Evolutionary conservation across 2,329 filamentous ascomycete genomes (phyloP), one percentile per base, ranked within the genome.

Genomic region (Sarocladium strictum): DNA sequence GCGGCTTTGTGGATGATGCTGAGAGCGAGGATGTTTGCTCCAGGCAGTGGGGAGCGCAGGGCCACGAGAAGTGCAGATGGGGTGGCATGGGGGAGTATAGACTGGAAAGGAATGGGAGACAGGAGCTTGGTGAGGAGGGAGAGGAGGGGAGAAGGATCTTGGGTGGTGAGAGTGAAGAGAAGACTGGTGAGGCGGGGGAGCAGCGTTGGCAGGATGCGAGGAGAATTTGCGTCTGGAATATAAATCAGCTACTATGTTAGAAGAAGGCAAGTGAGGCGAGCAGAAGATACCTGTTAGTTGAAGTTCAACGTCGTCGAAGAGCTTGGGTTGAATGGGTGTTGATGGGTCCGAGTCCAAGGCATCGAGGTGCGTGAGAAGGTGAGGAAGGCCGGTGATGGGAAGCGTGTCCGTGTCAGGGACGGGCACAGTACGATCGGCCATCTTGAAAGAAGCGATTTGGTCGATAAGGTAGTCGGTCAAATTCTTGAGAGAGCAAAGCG

Each of bases 261-360:
- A 23, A 45, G 9, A 21, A 26, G 29, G 19, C 49, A 45, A 7
- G 19, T 37, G 2, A 23, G 4, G 26, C 12, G 10, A 17, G 35
- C 24, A 15, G 14, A 33, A 12, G 64, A 24, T 63, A 78, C 80
- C 76, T 40, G 73, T 83, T 15, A 85, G 69, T 62, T 84, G 80
- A 3, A 84, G 73, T 60, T 80, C 76, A 43, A 85, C 76, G 61
- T 81, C 69, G 61, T 85, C 82, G 56, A 85, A 78, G 2, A 85
- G 69, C 59, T 76, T 77, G 11, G 68, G 66, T 56, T 77, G 66
- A 33, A 80, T 68, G 0, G 69, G 64, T 1, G 72, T 64, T 0
- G 68, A 67, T 17, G 76, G 69, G 57, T 77, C 72, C 24, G 67
- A 63, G 17, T 73, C 58, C n/a, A 85, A 68, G 26, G 75, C 67